Conservation (phyloP, 176 grass and related monocot genomes). For the Saccharum officinarum region DNA sequence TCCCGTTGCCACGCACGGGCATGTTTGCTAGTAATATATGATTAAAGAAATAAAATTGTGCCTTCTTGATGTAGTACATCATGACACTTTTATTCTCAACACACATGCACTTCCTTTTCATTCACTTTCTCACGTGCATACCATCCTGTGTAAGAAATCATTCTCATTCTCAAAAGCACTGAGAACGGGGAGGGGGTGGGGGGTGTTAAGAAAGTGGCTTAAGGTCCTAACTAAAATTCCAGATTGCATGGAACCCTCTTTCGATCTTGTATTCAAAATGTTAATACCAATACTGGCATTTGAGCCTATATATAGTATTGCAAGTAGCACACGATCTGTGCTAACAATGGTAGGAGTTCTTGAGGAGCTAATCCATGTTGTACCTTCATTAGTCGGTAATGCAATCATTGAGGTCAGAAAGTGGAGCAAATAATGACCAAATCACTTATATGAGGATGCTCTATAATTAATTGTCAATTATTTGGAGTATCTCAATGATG, state of each 20-base stretch:
- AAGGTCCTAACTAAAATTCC: neutral
- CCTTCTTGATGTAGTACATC: neutral
- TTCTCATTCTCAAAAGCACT: constrained; percentile 22
- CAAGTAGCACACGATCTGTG: neutral
- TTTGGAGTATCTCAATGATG: constrained; percentile 25
- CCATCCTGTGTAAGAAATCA: neutral
- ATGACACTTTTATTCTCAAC: neutral
- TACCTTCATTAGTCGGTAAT: neutral
- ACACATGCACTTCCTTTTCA: neutral
- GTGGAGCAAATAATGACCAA: neutral
- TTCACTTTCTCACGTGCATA: neutral
- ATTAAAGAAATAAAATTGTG: neutral
- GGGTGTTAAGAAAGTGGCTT: neutral
- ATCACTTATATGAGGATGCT: neutral
- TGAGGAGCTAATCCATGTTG: neutral
- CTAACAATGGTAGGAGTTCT: neutral
- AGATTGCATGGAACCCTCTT: neutral
- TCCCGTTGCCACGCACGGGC: too few species aligned
- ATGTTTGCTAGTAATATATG: neutral
- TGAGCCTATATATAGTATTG: neutral
- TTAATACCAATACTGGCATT: neutral
- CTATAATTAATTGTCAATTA: neutral
- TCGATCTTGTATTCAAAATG: neutral
- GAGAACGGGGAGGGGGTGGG: neutral
- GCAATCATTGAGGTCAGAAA: neutral